Evolutionary conservation across 2,329 filamentous ascomycete genomes (phyloP), one percentile per base, ranked within the genome.

Genomic region (Iodosphaeria phyllophila): DNA sequence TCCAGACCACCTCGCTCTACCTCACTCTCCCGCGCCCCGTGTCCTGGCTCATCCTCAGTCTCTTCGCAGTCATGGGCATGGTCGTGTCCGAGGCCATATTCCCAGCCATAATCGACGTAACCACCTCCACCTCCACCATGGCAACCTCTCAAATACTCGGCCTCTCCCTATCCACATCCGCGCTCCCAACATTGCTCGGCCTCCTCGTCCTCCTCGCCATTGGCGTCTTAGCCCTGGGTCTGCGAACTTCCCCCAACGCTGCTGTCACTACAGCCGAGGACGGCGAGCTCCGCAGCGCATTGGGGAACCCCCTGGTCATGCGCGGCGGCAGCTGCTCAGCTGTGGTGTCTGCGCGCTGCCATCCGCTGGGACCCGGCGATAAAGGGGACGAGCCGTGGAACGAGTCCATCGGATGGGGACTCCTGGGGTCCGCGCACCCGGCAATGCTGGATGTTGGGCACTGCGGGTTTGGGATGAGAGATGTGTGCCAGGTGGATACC

Each of bases 311-410:
- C 13, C 50, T 65, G 13, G 48, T 48, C 2, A 35, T 65, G 18
- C 41, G 38, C 13, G 58, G 52, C 16, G 60, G 60, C 8, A 46
- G 50, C 20, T 64, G 60, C 43, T 60, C 56, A 30, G 60, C 58
- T 6, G 59, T 62, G n/a, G 37, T 66, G 32, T 56, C 52, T 38
- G 50, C 60, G 13, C 42, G 52, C 24, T 63, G 59, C 39, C 59
- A 63, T 28, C 43, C 50, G 5, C n/a, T n/a, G n/a, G n/a, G n/a
- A n/a, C n/a, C n/a, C n/a, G n/a, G n/a, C n/a, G n/a, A n/a, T n/a
- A n/a, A n/a, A n/a, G n/a, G n/a, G n/a, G n/a, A n/a, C n/a, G n/a
- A n/a, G n/a, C n/a, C n/a, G n/a, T n/a, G n/a, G n/a, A n/a, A n/a
- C n/a, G n/a, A n/a, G n/a, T n/a, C n/a, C n/a, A n/a, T n/a, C n/a